Conservation (phyloP, 257 asterid genomes). For the Solanum pennellii region DNA sequence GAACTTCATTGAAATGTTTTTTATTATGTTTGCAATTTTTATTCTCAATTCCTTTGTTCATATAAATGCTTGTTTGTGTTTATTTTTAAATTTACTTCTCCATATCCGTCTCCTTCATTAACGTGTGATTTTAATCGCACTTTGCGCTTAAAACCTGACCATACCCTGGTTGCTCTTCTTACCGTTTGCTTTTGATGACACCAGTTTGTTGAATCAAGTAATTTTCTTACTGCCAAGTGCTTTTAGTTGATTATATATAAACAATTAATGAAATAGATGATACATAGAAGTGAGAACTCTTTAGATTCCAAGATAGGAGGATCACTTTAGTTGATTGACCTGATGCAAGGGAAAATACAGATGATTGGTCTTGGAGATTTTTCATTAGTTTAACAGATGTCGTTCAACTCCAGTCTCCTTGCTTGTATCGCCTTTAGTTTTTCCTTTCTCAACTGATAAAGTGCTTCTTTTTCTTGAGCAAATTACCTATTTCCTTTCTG, state of each 20-base stretch:
- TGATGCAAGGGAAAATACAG: neutral
- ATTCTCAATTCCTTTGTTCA: neutral
- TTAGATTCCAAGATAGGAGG: neutral
- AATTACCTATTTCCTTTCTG: neutral
- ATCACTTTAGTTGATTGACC: neutral
- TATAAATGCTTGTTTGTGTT: neutral
- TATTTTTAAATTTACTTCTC: neutral
- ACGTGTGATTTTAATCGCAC: neutral
- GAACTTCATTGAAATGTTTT: neutral
- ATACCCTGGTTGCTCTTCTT: neutral
- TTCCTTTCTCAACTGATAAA: neutral
- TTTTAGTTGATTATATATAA: neutral
- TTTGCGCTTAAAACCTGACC: neutral
- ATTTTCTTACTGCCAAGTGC: neutral
- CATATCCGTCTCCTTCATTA: neutral
- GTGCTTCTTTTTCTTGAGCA: neutral
- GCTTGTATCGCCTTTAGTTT: neutral
- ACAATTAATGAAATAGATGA: neutral
- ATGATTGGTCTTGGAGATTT: neutral
- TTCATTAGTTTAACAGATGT: neutral
- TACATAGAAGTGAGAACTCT: neutral
- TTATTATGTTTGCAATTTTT: neutral
- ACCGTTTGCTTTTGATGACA: neutral
- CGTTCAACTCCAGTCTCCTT: neutral
- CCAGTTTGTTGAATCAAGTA: neutral